These are phyloP conservation scores for Metschnikowia similis DNA, from an alignment of 805 yeast genomes.

Conservation along the genomic window DNA sequence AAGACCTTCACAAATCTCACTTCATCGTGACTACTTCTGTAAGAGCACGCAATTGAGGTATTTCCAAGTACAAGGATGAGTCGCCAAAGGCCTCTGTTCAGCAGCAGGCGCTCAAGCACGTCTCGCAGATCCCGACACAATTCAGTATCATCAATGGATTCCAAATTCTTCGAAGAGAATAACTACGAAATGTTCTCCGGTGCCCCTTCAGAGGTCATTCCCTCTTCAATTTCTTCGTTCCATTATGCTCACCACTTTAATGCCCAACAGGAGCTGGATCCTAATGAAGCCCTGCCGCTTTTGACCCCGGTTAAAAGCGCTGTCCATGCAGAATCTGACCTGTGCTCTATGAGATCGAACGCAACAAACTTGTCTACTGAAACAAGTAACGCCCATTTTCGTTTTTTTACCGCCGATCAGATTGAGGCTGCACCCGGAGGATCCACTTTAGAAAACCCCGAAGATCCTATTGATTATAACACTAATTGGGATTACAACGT, in stretches of 20 bases:
- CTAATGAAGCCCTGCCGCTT: slow-evolving; percentile 35
- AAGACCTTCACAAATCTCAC: neutral
- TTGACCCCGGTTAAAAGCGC: slow-evolving; percentile 18
- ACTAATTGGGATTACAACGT: slow-evolving; percentile 69
- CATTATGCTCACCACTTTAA: slow-evolving; percentile 61
- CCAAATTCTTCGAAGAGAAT: slow-evolving; percentile 49
- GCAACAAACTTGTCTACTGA: slow-evolving; percentile 35
- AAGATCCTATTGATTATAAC: slow-evolving; percentile 62
- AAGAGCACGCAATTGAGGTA: neutral
- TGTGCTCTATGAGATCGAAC: slow-evolving; percentile 32
- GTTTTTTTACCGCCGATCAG: slow-evolving; percentile 79
- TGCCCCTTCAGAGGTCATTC: slow-evolving; percentile 70
- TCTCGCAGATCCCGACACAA: slow-evolving; percentile 27
- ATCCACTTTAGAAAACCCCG: slow-evolving; percentile 63
- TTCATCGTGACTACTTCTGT: neutral
- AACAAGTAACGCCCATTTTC: slow-evolving; percentile 46
- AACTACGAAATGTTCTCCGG: slow-evolving; percentile 72
- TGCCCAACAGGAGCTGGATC: slow-evolving; percentile 18
- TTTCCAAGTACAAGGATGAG: neutral
- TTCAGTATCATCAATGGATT: slow-evolving; percentile 32
- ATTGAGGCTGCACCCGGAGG: slow-evolving; percentile 86
- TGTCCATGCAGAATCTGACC: slow-evolving; percentile 24
- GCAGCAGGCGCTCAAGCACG: slow-evolving; percentile 25
- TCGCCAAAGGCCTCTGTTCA: slow-evolving; percentile 10
- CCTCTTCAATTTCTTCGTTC: slow-evolving; percentile 72